phyloP scores from a whole-genome alignment of 208 protist species.

The Angomonas deanei region DNA sequence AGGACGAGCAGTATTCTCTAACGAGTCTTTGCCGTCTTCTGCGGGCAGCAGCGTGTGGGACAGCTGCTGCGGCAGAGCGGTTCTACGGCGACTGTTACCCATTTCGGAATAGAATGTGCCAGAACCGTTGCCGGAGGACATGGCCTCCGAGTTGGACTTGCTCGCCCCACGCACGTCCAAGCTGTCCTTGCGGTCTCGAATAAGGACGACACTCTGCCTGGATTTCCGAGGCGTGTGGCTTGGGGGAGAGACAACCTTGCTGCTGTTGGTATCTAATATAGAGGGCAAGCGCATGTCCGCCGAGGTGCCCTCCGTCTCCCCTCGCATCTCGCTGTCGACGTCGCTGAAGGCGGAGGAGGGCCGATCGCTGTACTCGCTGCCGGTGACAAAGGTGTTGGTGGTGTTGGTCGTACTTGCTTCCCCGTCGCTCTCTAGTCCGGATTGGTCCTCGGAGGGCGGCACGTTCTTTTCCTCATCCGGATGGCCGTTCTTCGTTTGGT shows the following conservation, averaged over 20 bases:
- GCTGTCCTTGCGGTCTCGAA: not conserved
- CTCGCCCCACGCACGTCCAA: no score
- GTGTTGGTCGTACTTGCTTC: no score
- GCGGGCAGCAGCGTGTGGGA: not conserved
- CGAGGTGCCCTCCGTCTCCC: no score
- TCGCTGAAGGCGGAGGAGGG: no score
- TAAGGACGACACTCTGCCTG: not conserved
- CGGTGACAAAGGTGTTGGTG: no score
- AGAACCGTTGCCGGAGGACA: not conserved
- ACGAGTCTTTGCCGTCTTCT: slow-evolving; percentile 1
- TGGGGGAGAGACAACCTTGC: not conserved
- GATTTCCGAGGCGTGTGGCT: not conserved
- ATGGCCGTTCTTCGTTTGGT: no score
- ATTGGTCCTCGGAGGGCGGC: no score
- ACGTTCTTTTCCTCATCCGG: no score
- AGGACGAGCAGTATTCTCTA: not conserved
- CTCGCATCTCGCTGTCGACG: no score
- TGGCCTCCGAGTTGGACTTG: not conserved
- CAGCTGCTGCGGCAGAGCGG: not conserved
- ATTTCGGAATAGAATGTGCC: no score
- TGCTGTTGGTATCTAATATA: not conserved
- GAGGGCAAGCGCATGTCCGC: no score
- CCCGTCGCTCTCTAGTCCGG: no score
- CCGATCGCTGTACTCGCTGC: not conserved
- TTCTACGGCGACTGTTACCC: not conserved